phyloP scores from a whole-genome alignment of 1,139 yeast species.

The Geotrichum reessii region DNA sequence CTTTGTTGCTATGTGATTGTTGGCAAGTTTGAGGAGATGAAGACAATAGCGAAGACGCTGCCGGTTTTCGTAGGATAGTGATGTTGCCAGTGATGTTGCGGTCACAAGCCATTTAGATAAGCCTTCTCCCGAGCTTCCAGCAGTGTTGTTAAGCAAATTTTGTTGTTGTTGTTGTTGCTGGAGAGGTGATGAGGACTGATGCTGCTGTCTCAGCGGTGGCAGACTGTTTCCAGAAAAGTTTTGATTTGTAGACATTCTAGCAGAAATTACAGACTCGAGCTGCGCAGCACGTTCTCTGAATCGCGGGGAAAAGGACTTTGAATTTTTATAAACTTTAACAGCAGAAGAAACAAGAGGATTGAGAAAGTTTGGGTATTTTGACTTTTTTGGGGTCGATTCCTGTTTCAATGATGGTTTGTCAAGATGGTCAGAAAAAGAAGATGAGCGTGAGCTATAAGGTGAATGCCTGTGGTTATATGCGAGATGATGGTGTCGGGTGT shows the following conservation, averaged over 20 bases:
- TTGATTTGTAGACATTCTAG: slow-evolving; percentile 10
- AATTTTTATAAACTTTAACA: slow-evolving; percentile 52
- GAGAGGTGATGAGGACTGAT: neutral
- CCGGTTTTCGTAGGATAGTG: slow-evolving; percentile 59
- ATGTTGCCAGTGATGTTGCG: slow-evolving; percentile 40
- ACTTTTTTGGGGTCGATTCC: neutral
- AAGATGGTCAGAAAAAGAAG: slow-evolving; percentile 10
- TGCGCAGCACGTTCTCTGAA: slow-evolving; percentile 64
- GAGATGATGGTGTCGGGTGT: slow-evolving; percentile 1
- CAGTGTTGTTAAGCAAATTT: neutral
- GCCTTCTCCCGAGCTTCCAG: neutral
- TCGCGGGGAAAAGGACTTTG: slow-evolving; percentile 51
- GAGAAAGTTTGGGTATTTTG: slow-evolving; percentile 7
- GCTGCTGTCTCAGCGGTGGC: neutral
- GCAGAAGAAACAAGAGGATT: slow-evolving; percentile 45
- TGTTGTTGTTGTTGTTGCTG: neutral
- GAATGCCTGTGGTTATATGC: slow-evolving; percentile 11
- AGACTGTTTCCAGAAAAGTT: neutral
- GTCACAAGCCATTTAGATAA: slow-evolving; percentile 28
- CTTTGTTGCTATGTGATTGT: slow-evolving; percentile 60
- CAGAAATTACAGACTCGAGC: slow-evolving; percentile 53
- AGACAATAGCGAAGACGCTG: slow-evolving; percentile 67
- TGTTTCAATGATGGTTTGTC: slow-evolving; percentile 1
- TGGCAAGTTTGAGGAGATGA: slow-evolving; percentile 69
- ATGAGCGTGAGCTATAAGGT: slow-evolving; percentile 16